A percentile compares a stretch with the other conserved stretches of the same genome.
Conservation (phyloP, 2,329 filamentous ascomycete species). For the Arthroderma sp. region DNA sequence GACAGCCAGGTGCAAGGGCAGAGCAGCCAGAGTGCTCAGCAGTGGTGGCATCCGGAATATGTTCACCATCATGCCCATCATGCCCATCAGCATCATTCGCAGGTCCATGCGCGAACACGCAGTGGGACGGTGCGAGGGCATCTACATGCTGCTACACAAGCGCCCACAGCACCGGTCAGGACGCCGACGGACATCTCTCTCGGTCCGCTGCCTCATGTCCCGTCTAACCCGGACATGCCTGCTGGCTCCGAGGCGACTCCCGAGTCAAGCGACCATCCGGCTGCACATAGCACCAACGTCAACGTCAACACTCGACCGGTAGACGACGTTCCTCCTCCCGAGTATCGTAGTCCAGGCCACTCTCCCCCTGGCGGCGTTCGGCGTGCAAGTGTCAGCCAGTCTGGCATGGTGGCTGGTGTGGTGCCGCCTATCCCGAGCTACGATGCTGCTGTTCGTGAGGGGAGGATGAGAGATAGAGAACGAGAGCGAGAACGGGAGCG, state of each 20-base stretch:
- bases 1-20: background rate
- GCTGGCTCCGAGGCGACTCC: slow-evolving; percentile 43
- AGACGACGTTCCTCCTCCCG: slow-evolving; percentile 48
- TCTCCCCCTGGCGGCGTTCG: slow-evolving; percentile 22
- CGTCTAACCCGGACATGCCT: slow-evolving; percentile 54
- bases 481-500: too few species aligned
- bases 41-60: slow-evolving; percentile 25
- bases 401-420: slow-evolving; percentile 25
- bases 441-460: slow-evolving; percentile 52
- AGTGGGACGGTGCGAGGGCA: slow-evolving; percentile 66
- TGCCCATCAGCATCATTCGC: slow-evolving; percentile 32
- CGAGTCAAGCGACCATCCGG: slow-evolving; percentile 37
- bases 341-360: slow-evolving; percentile 51
- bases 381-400: background rate
- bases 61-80: slow-evolving; percentile 12
- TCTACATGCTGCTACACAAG: slow-evolving; percentile 41
- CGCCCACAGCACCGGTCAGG: slow-evolving; percentile 76
- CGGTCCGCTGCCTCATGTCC: slow-evolving; percentile 64
- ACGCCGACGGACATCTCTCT: slow-evolving; percentile 95
- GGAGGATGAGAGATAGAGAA: slow-evolving; percentile 9
- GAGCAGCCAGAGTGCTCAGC: background rate
- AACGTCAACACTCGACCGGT: slow-evolving; percentile 5
- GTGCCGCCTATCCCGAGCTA: slow-evolving; percentile 71
- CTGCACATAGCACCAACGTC: slow-evolving; percentile 12
- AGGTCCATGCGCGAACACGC: slow-evolving; percentile 49